These are phyloP conservation scores for Malania oleifera DNA, from an alignment of 164 flowering plant species.

Conservation along the genomic window DNA sequence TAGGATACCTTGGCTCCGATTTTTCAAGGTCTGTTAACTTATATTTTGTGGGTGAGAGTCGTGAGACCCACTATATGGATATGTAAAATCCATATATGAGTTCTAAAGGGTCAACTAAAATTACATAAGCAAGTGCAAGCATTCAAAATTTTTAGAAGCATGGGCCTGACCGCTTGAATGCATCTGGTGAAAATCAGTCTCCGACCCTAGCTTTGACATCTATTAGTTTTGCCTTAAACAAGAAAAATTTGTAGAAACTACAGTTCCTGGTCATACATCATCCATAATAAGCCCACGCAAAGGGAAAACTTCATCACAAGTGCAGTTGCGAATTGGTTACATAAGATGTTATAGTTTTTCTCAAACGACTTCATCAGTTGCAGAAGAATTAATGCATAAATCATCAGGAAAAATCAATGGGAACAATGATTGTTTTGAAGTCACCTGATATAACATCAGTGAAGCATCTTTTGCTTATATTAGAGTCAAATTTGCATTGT, in stretches of 20 bases:
- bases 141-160: constrained; percentile 14
- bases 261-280: constrained; percentile 11
- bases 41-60: constrained; percentile 16
- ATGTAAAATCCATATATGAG: constrained; percentile 23
- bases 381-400: constrained; percentile 46
- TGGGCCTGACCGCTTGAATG: constrained; percentile 13
- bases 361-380: constrained; percentile 47
- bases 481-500: constrained; percentile 72
- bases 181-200: constrained; percentile 12
- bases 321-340: constrained; percentile 33
- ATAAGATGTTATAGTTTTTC: constrained; percentile 70
- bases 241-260: constrained; percentile 18
- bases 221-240: constrained; percentile 13
- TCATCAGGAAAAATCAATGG: constrained; percentile 36
- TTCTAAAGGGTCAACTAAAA: constrained; percentile 48
- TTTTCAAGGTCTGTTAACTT: constrained; percentile 16
- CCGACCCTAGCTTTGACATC: constrained; percentile 18
- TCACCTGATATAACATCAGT: constrained; percentile 46
- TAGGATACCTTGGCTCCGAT: constrained; percentile 17
- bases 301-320: constrained; percentile 15
- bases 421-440: constrained; percentile 32
- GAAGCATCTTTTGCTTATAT: constrained; percentile 49
- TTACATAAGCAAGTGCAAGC: constrained; percentile 16
- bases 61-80: constrained; percentile 16
- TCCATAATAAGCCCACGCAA: constrained; percentile 14